phyloP scores from a whole-genome alignment of 1,284 basidiomycete genomes.

The Cutaneotrichosporon spelunceum region DNA sequence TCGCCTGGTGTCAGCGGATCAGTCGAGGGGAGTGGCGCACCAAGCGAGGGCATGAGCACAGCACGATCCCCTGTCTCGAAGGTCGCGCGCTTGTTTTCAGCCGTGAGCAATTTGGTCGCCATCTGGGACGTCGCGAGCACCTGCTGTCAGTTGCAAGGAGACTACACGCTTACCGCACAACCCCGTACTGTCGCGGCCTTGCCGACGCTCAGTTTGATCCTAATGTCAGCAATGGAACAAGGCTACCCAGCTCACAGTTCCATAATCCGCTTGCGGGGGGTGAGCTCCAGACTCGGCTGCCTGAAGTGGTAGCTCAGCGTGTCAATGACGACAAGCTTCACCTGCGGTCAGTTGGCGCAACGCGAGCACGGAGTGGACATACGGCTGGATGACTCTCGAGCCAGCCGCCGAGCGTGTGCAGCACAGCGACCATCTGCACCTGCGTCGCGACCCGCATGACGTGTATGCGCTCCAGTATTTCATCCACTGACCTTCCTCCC shows the following conservation, averaged over 20 bases:
- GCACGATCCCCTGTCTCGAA: slow-evolving; percentile 50
- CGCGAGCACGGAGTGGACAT: not conserved
- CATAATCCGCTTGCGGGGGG: slow-evolving; percentile 36
- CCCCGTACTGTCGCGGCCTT: slow-evolving; percentile 40
- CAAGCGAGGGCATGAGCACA: slow-evolving; percentile 50
- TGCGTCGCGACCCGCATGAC: slow-evolving; percentile 46
- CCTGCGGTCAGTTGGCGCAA: slow-evolving; percentile 27
- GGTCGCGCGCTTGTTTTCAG: slow-evolving; percentile 46
- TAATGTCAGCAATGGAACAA: slow-evolving; percentile 15
- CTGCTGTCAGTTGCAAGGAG: slow-evolving; percentile 25
- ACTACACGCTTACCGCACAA: slow-evolving; percentile 37
- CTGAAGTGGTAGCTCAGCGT: slow-evolving; percentile 50
- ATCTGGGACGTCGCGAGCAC: slow-evolving; percentile 48
- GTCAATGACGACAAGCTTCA: slow-evolving; percentile 48
- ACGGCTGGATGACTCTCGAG: slow-evolving; percentile 43
- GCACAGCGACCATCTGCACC: slow-evolving; percentile 46
- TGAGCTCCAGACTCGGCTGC: slow-evolving; percentile 42
- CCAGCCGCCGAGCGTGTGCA: slow-evolving; percentile 47
- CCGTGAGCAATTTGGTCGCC: slow-evolving; percentile 49
- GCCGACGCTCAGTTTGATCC: slow-evolving; percentile 44
- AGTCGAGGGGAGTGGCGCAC: slow-evolving; percentile 27
- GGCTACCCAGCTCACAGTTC: slow-evolving; percentile 38
- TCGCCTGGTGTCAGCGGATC: slow-evolving; percentile 28
- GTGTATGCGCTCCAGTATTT: slow-evolving; percentile 41
- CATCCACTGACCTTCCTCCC: not conserved